Percentiles rank a stretch among this genome's conserved stretches.
These are phyloP conservation scores for Skeletonema marinoi DNA, from an alignment of 108 stramenopile species.

Conservation along the genomic window DNA sequence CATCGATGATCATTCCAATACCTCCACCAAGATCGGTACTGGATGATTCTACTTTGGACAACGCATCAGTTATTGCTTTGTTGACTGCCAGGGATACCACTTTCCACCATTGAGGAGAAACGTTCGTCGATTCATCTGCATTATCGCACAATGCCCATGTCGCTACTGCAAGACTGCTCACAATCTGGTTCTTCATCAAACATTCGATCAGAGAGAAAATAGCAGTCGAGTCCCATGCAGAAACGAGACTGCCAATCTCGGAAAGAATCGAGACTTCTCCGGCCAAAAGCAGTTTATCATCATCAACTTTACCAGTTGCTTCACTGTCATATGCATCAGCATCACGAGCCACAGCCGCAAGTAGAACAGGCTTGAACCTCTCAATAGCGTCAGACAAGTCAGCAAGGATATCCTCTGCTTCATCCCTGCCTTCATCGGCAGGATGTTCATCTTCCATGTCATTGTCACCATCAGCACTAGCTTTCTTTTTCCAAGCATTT, in stretches of 20 bases:
- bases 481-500: conserved; percentile 24
- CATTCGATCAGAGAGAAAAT: conserved; percentile 37
- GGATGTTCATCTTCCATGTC: conserved; percentile 50
- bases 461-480: conserved; percentile 38
- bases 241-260: conserved; percentile 31
- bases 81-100: conserved; percentile 47
- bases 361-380: conserved; percentile 51
- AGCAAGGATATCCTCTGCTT: conserved; percentile 48
- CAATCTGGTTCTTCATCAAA: conserved; percentile 48
- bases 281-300: conserved; percentile 40
- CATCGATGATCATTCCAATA: conserved; percentile 52
- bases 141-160: conserved; percentile 60
- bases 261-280: conserved; percentile 54
- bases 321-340: conserved; percentile 50
- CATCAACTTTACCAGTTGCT: conserved; percentile 35
- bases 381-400: conserved; percentile 48
- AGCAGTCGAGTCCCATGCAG: conserved; percentile 39
- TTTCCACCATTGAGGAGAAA: conserved; percentile 57
- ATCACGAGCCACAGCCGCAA: conserved; percentile 57
- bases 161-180: conserved; percentile 49
- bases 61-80: conserved; percentile 15
- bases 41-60: conserved; percentile 14
- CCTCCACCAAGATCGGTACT: conserved; percentile 37
- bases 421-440: conserved; percentile 45
- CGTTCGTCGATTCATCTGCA: conserved; percentile 7